Evolutionary conservation across 495 filamentous ascomycete species (phyloP).

Genomic region (Copromyces sp.): DNA sequence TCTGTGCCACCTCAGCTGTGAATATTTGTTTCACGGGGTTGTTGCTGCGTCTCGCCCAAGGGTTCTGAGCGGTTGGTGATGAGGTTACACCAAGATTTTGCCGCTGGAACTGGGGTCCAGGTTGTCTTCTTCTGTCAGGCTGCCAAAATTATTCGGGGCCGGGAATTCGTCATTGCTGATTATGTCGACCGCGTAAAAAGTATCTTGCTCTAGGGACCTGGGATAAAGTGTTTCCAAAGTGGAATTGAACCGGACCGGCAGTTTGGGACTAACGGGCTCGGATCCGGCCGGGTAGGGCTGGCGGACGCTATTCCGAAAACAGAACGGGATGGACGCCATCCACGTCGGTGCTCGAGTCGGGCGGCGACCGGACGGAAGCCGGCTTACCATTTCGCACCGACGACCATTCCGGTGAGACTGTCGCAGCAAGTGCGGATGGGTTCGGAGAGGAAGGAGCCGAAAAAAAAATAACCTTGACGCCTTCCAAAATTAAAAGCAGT

Average conservation of each 20-base stretch:
- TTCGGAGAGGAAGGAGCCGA: background rate
- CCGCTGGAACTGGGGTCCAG: background rate
- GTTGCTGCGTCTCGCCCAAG: background rate
- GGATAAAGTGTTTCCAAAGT: background rate
- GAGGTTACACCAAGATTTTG: background rate
- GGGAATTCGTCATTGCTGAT: background rate
- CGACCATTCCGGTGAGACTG: background rate
- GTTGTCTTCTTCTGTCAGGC: background rate
- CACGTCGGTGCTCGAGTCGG: background rate
- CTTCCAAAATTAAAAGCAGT: background rate
- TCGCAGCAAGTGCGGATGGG: background rate
- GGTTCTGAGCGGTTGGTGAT: background rate
- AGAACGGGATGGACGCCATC: background rate
- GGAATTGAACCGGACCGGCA: background rate
- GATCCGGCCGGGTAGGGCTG: background rate
- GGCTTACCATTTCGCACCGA: background rate
- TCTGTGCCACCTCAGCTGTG: background rate
- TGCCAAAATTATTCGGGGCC: background rate
- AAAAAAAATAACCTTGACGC: background rate
- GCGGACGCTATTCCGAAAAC: background rate
- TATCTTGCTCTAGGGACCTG: background rate
- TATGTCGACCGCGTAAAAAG: background rate
- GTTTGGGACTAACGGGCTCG: background rate
- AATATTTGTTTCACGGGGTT: background rate
- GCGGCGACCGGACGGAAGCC: background rate